Percentiles rank a stretch among this genome's conserved stretches.
Conservation (phyloP, 768 basidiomycete genomes). For the Trametes gibbosa region DNA sequence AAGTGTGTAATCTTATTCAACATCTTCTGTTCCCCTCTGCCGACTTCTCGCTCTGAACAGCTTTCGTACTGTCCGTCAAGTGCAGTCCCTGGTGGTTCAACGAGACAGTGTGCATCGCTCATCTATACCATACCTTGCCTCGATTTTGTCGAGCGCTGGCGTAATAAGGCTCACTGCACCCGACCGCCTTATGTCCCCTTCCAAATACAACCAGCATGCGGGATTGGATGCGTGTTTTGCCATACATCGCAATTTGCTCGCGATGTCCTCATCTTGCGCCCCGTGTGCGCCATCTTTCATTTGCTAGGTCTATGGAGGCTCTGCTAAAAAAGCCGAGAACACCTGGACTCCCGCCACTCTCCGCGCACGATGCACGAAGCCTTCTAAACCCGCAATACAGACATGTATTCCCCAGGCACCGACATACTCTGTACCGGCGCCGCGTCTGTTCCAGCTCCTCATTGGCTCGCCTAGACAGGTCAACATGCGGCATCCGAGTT, state of each 20-base stretch:
- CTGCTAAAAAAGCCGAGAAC: neutral
- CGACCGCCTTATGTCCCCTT: neutral
- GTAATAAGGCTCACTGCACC: neutral
- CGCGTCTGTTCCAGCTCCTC: neutral
- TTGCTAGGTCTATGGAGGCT: neutral
- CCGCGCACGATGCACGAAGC: neutral
- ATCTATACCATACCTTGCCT: too few species aligned
- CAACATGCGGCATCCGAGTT: neutral
- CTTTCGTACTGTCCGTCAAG: too few species aligned
- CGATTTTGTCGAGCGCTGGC: too few species aligned
- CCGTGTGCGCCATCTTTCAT: neutral
- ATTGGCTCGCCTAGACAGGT: neutral
- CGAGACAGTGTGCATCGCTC: too few species aligned
- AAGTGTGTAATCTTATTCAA: too few species aligned
- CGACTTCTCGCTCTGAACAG: too few species aligned
- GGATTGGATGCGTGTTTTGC: neutral
- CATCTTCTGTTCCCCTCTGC: too few species aligned
- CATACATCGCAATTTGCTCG: neutral
- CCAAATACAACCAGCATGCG: neutral
- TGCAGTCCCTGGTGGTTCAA: too few species aligned
- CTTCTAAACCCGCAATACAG: neutral
- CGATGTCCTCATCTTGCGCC: neutral
- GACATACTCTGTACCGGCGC: neutral
- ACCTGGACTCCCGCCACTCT: neutral
- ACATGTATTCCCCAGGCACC: neutral